phyloP scores from a whole-genome alignment of 2,329 filamentous ascomycete species.

The Metarhizium humberi region DNA sequence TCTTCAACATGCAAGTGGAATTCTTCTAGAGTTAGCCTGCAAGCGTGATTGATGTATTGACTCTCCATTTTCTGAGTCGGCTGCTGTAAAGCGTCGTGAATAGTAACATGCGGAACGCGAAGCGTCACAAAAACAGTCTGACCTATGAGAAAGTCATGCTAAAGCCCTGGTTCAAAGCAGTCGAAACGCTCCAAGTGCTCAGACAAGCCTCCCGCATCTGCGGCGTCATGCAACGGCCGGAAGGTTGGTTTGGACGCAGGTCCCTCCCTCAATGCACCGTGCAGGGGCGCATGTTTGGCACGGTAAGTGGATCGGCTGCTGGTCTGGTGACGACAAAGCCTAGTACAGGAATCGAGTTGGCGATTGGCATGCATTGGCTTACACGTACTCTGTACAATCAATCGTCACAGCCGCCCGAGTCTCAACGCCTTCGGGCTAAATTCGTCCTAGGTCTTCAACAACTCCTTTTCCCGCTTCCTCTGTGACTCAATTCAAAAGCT shows the following conservation, averaged over 20 bases:
- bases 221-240: neutral
- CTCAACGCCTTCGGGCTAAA: neutral
- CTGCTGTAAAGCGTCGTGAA: too few relatives aligned
- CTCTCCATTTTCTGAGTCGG: too few relatives aligned
- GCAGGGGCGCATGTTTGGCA: neutral
- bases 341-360: neutral
- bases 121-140: too few relatives aligned
- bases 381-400: constrained; percentile 4
- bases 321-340: constrained; percentile 8
- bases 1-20: too few relatives aligned
- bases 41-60: too few relatives aligned
- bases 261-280: neutral
- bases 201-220: neutral
- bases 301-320: constrained; percentile 7
- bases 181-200: too few relatives aligned
- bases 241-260: neutral
- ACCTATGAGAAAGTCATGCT: too few relatives aligned
- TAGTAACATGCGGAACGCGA: too few relatives aligned
- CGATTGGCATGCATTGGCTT: constrained; percentile 3
- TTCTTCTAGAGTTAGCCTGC: neutral
- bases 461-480: neutral
- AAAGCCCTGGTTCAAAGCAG: too few relatives aligned
- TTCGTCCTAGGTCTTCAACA: neutral
- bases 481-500: neutral
- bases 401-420: constrained; percentile 3